phyloP scores from a whole-genome alignment of 1,139 yeast species.

The Cylindricascospora bacillispora region DNA sequence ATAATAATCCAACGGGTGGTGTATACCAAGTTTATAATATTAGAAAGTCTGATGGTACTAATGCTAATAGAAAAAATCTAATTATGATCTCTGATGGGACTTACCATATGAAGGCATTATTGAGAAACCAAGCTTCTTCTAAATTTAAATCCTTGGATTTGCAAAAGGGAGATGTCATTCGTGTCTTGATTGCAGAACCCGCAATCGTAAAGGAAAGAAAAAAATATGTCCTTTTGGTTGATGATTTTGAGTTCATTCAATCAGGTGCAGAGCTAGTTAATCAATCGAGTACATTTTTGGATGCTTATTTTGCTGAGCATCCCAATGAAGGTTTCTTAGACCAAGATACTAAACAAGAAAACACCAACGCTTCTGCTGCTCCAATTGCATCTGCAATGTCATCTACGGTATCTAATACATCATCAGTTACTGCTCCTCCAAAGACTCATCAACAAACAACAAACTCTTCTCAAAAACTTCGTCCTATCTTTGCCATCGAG shows the following conservation, averaged over 20 bases:
- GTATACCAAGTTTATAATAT: conserved; percentile 24
- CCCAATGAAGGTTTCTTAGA: conserved; percentile 35
- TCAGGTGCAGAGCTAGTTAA: conserved; percentile 33
- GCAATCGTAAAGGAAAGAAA: conserved; percentile 29
- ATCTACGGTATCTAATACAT: conserved; percentile 3
- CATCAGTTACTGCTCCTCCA: conserved; percentile 1
- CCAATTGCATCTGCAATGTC: conserved; percentile 6
- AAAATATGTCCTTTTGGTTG: conserved; percentile 45
- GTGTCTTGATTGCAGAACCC: conserved; percentile 22
- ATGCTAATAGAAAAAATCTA: conserved; percentile 21
- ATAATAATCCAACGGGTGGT: conserved; percentile 21
- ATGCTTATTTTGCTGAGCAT: conserved; percentile 41
- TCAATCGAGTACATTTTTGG: conserved; percentile 32
- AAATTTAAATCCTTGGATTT: conserved; percentile 38
- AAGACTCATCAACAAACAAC: conserved; percentile 4
- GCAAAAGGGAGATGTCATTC: conserved; percentile 29
- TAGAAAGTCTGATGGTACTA: conserved; percentile 21
- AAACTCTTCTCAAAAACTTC: conserved; percentile 19
- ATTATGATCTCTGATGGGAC: conserved; percentile 50
- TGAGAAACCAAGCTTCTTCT: conserved; percentile 46
- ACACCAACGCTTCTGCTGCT: conserved; percentile 2
- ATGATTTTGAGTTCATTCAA: conserved; percentile 37
- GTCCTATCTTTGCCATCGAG: conserved; percentile 60
- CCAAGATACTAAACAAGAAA: conserved; percentile 7
- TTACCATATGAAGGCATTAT: conserved; percentile 49